These are phyloP conservation scores for Anacardium occidentale DNA, from an alignment of 345 rosid genomes.

Conservation along the genomic window DNA sequence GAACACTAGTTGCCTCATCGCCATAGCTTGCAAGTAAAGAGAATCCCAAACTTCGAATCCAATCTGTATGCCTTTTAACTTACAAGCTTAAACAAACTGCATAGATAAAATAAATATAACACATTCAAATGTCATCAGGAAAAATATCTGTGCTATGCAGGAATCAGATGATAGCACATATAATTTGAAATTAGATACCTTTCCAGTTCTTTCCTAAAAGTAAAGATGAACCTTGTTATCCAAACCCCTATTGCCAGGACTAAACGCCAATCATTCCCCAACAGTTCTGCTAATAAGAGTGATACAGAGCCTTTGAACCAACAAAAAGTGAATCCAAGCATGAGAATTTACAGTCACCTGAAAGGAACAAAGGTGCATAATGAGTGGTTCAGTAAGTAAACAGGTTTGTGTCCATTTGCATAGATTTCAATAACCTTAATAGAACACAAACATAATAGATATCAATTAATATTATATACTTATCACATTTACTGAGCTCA, in stretches of 20 bases:
- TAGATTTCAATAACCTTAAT: too few species aligned
- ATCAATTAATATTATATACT: background rate
- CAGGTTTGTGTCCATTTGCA: too few species aligned
- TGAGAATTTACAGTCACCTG: too few species aligned
- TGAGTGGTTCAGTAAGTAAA: too few species aligned
- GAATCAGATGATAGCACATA: background rate
- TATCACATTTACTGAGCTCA: background rate
- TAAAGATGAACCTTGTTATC: slow-evolving; percentile 80
- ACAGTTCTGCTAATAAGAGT: slow-evolving; percentile 71
- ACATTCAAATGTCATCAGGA: slow-evolving; percentile 5
- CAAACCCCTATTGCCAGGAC: slow-evolving; percentile 82
- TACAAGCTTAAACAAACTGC: slow-evolving; percentile 77
- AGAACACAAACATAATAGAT: background rate
- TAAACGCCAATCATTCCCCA: slow-evolving; percentile 51
- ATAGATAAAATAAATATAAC: slow-evolving; percentile 18
- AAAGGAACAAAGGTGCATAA: too few species aligned
- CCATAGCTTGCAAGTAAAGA: slow-evolving; percentile 53
- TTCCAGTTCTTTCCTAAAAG: slow-evolving; percentile 64
- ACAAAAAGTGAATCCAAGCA: slow-evolving; percentile 47
- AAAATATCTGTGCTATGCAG: background rate
- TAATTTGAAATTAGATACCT: slow-evolving; percentile 42
- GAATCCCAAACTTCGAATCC: slow-evolving; percentile 97
- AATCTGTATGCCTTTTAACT: slow-evolving; percentile 93
- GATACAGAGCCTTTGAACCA: slow-evolving; percentile 81
- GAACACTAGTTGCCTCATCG: slow-evolving; percentile 45